phyloP scores from a whole-genome alignment of 75 land plant genomes.

The Cupressus sempervirens region DNA sequence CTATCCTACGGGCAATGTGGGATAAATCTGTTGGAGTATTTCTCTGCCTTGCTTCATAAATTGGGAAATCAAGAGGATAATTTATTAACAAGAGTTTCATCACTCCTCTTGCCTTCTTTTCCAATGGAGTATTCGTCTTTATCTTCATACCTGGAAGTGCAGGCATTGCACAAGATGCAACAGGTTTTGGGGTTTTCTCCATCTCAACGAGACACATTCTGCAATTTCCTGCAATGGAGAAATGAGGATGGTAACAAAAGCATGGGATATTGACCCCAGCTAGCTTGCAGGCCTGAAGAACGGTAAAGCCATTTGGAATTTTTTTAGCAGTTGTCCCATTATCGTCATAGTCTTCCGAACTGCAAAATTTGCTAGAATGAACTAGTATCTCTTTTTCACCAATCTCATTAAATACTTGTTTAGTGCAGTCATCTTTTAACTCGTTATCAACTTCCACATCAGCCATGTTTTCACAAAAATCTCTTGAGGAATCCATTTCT shows the following conservation, averaged over 20 bases:
- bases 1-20: too few relatives aligned
- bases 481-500: too few relatives aligned
- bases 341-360: neutral
- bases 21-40: too few relatives aligned
- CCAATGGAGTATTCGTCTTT: too few relatives aligned
- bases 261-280: constrained; percentile 94
- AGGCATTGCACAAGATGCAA: constrained; percentile 99
- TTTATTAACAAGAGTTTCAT: too few relatives aligned
- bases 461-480: too few relatives aligned
- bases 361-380: neutral
- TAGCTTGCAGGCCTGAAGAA: constrained; percentile 91
- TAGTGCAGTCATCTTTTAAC: too few relatives aligned
- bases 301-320: constrained; percentile 90
- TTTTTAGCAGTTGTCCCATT: neutral
- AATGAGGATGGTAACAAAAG: constrained; percentile 86
- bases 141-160: constrained; percentile 99
- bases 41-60: too few relatives aligned
- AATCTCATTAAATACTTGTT: neutral
- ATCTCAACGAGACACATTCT: constrained; percentile 98
- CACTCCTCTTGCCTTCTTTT: too few relatives aligned
- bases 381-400: neutral
- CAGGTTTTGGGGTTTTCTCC: constrained; percentile 98
- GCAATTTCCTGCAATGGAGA: constrained; percentile 98
- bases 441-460: too few relatives aligned
- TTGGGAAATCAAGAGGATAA: too few relatives aligned